Evolutionary conservation across 495 filamentous ascomycete species (phyloP).

Genomic region (Thozetella sp.): DNA sequence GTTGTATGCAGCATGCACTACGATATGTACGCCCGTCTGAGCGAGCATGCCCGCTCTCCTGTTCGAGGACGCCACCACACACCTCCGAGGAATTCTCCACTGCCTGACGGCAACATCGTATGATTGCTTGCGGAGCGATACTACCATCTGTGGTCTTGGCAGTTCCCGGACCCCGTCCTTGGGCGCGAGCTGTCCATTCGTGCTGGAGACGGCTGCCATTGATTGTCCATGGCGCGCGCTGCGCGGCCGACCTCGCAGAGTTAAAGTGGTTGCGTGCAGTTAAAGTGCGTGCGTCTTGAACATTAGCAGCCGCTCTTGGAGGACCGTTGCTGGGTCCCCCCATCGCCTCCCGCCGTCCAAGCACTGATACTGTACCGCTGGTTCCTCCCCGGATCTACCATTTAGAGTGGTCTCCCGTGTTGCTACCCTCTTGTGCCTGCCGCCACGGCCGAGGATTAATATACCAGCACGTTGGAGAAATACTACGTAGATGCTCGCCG

Average conservation of each 20-base stretch:
- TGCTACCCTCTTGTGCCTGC: not conserved
- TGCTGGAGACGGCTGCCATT: no score
- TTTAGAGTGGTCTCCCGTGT: not conserved
- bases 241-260: not conserved
- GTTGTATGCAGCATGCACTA: not conserved
- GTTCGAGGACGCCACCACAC: constrained; percentile 3
- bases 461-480: no score
- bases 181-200: not conserved
- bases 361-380: not conserved
- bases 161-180: not conserved
- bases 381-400: not conserved
- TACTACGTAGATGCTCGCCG: no score
- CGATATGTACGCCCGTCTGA: not conserved
- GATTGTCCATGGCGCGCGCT: no score
- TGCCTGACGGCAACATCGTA: constrained; percentile 9
- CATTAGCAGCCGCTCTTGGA: not conserved
- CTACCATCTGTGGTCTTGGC: not conserved
- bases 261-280: not conserved
- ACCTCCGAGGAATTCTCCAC: not conserved
- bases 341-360: not conserved
- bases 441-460: no score
- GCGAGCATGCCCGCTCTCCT: not conserved
- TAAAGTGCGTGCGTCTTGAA: constrained; percentile 15
- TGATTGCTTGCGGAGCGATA: constrained; percentile 10
- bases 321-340: not conserved